Percentiles rank a stretch among this genome's conserved stretches.
These are phyloP conservation scores for Torulaspora indica DNA, from an alignment of 805 yeast species.

Conservation along the genomic window DNA sequence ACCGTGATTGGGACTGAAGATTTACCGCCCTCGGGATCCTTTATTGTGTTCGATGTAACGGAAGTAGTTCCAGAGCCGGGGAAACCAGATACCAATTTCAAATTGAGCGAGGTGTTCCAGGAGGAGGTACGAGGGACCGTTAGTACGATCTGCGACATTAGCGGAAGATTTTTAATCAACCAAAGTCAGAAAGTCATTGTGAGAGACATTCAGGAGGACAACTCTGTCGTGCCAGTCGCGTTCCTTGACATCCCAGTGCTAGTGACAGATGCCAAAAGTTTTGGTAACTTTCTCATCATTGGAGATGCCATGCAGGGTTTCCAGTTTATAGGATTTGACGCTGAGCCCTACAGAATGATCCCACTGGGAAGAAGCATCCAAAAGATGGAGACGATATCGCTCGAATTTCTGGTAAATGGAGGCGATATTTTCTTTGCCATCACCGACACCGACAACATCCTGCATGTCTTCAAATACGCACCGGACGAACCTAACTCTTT, in stretches of 20 bases:
- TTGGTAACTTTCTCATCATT: constrained; percentile 73
- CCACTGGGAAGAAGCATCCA: constrained; percentile 69
- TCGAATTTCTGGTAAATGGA: constrained; percentile 67
- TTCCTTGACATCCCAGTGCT: constrained; percentile 82
- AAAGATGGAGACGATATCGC: constrained; percentile 49
- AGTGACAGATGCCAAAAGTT: constrained; percentile 71
- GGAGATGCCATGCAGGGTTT: constrained; percentile 73
- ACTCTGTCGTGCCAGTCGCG: constrained; percentile 86
- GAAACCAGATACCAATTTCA: constrained; percentile 74
- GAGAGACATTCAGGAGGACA: constrained; percentile 80
- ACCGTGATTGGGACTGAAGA: constrained; percentile 76
- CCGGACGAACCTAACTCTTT: constrained; percentile 85
- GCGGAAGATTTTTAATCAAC: constrained; percentile 76
- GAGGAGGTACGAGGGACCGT: constrained; percentile 84
- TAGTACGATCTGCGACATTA: constrained; percentile 66
- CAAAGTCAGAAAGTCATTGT: constrained; percentile 81
- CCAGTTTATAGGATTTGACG: constrained; percentile 84
- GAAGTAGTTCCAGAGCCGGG: constrained; percentile 88
- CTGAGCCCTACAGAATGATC: constrained; percentile 88
- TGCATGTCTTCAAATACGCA: constrained; percentile 78
- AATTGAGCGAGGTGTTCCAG: constrained; percentile 63
- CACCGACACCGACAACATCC: constrained; percentile 60
- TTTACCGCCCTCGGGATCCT: constrained; percentile 70
- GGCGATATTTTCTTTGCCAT: constrained; percentile 62
- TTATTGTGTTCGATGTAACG: constrained; percentile 66